Evolutionary conservation across 495 filamentous ascomycete species (phyloP), one percentile per base, ranked within the genome.

Genomic region (Cercophora newfieldiana): DNA sequence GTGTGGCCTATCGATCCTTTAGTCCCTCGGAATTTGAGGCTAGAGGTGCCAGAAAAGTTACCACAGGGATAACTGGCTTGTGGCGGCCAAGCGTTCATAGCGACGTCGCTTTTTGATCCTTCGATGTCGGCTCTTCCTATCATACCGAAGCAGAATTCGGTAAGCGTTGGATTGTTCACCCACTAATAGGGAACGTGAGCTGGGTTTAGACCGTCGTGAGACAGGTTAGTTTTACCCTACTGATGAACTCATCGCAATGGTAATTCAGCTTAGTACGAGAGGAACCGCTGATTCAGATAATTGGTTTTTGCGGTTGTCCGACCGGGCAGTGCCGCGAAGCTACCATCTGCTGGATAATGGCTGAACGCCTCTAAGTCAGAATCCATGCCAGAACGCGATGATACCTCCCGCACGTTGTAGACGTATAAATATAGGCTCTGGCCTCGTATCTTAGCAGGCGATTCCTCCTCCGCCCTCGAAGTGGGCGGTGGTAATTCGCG

Each of bases 31-130:
- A 86, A 86, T 88, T 87, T 89, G 83, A 88, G 84, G 86, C 85
- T 88, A 88, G 86, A 88, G 86, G 86, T 88, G 85, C 85, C 81
- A 87, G 85, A 89, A 89, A 88, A 87, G 85, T 88, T 88, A 89
- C 82, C 81, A 88, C 80, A 88, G 82, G 80, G 82, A 88, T 86
- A 84, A 83, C 81, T 86, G 81, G 82, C 81, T 86, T 86, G 82
- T 87, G 82, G 84, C 71, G 71, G 75, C 71, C 70, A 75, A 77
- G 69, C 71, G 71, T 77, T 75, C 70, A 77, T 75, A 77, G 69
- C 73, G 76, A 82, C 67, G 74, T 83, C 66, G 76, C 75, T 78
- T 78, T 79, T 79, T 78, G 71, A 80, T 80, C 75, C 75, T 80
- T 80, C 78, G 77, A 83, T 83, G 75, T 83, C 79, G 79, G 80